These are phyloP conservation scores for Monilinia fructigena DNA, from an alignment of 2,329 filamentous ascomycete species.

Conservation along the genomic window DNA sequence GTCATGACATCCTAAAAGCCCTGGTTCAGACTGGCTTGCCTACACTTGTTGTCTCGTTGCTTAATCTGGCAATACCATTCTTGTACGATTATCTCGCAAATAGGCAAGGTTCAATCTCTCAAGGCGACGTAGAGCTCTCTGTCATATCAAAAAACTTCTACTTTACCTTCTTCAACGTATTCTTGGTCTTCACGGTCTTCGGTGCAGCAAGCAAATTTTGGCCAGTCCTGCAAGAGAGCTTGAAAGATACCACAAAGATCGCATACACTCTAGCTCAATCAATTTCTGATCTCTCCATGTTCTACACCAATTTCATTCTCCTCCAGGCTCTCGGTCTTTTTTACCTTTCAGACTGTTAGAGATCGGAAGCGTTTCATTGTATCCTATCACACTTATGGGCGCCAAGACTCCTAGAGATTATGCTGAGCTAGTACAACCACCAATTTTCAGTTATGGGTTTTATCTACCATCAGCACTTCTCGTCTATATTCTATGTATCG, in stretches of 20 bases:
- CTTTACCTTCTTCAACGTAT: constrained; percentile 99
- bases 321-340: constrained; percentile 88
- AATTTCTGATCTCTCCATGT: constrained; percentile 71
- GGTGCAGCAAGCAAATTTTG: constrained; percentile 76
- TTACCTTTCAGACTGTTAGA: constrained; percentile 91
- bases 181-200: constrained; percentile 88
- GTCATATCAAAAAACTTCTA: constrained; percentile 99
- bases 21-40: constrained; percentile 86
- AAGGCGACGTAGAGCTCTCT: constrained; percentile 90
- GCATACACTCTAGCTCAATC: constrained; percentile 73
- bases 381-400: constrained; percentile 73
- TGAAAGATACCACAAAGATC: constrained; percentile 77
- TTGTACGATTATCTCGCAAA: constrained; percentile 92
- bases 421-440: constrained; percentile 76
- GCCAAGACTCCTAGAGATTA: constrained; percentile 90
- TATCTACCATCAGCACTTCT: constrained; percentile 90
- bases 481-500: constrained; percentile 90
- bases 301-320: constrained; percentile 93
- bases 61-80: constrained; percentile 89
- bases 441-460: constrained; percentile 92
- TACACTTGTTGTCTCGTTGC: constrained; percentile 77
- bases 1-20: constrained; percentile 68
- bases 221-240: constrained; percentile 66
- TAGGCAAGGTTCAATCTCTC: constrained; percentile 90
- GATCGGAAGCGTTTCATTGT: constrained; percentile 79